Conservation (phyloP, 176 grass and related monocot species). For the Phoenix roebelenii region DNA sequence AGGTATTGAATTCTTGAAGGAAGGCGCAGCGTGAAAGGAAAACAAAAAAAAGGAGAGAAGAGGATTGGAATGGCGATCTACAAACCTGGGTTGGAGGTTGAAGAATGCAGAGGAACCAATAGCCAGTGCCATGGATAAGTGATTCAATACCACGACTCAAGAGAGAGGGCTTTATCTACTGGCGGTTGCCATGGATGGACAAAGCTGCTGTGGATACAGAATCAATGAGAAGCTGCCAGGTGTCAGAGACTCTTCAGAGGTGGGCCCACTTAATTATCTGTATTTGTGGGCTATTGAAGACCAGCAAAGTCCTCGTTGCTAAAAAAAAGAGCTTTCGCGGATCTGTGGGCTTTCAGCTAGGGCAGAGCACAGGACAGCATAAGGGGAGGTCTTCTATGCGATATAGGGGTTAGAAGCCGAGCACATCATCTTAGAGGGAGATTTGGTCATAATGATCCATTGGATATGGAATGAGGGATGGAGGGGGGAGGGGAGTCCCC, state of each 20-base stretch:
- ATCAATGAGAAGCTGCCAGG: conserved; percentile 20
- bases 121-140: conserved; percentile 35
- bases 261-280: too few relatives aligned
- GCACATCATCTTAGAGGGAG: too few relatives aligned
- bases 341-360: too few relatives aligned
- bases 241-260: not conserved
- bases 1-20: not conserved
- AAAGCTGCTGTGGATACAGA: not conserved
- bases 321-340: too few relatives aligned
- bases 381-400: too few relatives aligned
- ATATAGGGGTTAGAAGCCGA: too few relatives aligned
- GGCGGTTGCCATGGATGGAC: conserved; percentile 17
- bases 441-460: too few relatives aligned
- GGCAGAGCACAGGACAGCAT: too few relatives aligned
- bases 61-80: not conserved
- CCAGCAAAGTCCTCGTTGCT: too few relatives aligned
- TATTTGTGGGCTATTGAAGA: too few relatives aligned
- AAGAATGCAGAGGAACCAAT: conserved; percentile 31
- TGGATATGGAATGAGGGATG: too few relatives aligned
- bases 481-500: too few relatives aligned
- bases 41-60: not conserved
- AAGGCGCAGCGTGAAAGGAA: not conserved
- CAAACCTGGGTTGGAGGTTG: conserved; percentile 40
- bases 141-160: not conserved
- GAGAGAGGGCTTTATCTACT: conserved; percentile 21